phyloP scores from a whole-genome alignment of 1,139 yeast genomes.

The Kurtzmaniella natalensis region DNA sequence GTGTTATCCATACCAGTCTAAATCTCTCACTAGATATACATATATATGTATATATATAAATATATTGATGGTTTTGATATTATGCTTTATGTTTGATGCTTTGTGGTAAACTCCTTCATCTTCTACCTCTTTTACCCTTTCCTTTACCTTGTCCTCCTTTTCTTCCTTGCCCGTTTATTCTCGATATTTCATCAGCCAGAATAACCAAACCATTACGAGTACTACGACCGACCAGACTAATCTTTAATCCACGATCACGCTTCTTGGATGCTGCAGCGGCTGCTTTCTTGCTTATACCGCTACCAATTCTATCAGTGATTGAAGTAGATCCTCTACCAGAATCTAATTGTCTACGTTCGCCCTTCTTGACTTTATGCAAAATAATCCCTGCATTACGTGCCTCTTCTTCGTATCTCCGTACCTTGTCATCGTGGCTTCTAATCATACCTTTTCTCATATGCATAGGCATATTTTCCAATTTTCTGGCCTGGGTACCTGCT shows the following conservation, averaged over 20 bases:
- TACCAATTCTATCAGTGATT: constrained; percentile 56
- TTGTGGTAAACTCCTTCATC: constrained; percentile 12
- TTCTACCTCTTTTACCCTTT: constrained; percentile 11
- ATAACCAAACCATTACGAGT: constrained; percentile 82
- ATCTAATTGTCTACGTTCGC: constrained; percentile 55
- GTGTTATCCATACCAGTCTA: too few relatives aligned
- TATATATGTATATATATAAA: too few relatives aligned
- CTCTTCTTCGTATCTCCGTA: constrained; percentile 59
- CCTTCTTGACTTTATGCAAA: constrained; percentile 60
- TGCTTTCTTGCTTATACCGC: constrained; percentile 25
- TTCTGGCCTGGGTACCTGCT: constrained; percentile 34
- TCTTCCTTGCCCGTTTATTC: constrained; percentile 20
- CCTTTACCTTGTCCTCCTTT: constrained; percentile 9
- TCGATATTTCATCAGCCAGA: constrained; percentile 62
- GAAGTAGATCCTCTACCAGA: constrained; percentile 52
- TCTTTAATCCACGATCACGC: constrained; percentile 77
- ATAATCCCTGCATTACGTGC: constrained; percentile 90
- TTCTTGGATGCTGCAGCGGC: constrained; percentile 13
- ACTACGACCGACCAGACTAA: constrained; percentile 71
- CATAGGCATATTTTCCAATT: constrained; percentile 83
- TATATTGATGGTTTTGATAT: too few relatives aligned
- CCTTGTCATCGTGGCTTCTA: constrained; percentile 47
- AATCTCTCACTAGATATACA: too few relatives aligned
- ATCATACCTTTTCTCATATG: constrained; percentile 81
- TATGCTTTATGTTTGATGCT: not conserved